phyloP scores from a whole-genome alignment of 352 stramenopile genomes.

The Pythium brassicae region DNA sequence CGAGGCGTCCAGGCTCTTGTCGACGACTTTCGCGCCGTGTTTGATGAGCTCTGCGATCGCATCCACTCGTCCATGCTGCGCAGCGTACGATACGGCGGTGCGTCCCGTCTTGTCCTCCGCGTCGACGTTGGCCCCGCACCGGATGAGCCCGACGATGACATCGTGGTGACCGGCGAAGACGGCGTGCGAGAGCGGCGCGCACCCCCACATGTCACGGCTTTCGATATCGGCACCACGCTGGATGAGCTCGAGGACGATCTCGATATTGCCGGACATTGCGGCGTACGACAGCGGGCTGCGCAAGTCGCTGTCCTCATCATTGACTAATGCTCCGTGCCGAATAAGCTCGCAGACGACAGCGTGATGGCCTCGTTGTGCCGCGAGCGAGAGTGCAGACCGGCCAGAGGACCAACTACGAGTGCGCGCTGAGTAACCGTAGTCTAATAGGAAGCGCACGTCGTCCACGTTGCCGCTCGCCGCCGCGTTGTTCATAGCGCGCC shows the following conservation, averaged over 20 bases:
- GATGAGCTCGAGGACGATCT: background rate
- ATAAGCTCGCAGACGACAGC: background rate
- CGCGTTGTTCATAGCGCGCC: slow-evolving; percentile 1
- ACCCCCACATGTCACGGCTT: background rate
- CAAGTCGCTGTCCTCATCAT: background rate
- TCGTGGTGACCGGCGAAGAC: background rate
- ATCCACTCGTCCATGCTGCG: background rate
- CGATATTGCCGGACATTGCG: background rate
- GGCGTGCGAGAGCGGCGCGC: background rate
- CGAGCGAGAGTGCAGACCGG: background rate
- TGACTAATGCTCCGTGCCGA: background rate
- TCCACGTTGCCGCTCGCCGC: background rate
- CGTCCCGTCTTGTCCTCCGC: background rate
- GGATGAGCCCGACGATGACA: background rate
- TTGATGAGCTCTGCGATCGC: background rate
- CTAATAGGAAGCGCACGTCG: background rate
- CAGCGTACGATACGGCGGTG: background rate
- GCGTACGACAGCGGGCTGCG: background rate
- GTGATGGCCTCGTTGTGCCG: background rate
- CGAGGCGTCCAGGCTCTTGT: too few species aligned
- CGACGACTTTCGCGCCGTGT: background rate
- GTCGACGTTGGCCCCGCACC: background rate
- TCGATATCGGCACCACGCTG: background rate
- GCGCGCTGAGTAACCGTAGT: background rate
- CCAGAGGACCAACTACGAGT: background rate